phyloP scores from a whole-genome alignment of 345 rosid species.

The Cochlearia excelsa region DNA sequence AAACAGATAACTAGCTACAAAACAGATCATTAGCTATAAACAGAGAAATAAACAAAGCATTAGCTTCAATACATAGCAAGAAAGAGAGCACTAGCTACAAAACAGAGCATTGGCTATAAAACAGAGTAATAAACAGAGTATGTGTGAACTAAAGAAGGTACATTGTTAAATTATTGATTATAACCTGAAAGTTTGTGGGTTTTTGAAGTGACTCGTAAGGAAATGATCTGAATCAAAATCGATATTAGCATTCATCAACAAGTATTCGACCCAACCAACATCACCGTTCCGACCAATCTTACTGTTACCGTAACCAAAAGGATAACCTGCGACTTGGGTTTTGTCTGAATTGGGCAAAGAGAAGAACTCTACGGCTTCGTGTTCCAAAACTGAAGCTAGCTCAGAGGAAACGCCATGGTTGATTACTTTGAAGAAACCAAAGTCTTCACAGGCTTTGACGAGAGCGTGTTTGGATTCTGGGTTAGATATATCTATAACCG shows the following conservation, averaged over 20 bases:
- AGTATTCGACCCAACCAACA: conserved; percentile 75
- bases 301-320: conserved; percentile 71
- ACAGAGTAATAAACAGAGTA: not conserved
- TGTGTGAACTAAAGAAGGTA: not conserved
- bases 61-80: not conserved
- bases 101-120: not conserved
- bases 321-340: conserved; percentile 51
- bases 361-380: conserved; percentile 58
- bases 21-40: not conserved
- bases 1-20: too few relatives aligned
- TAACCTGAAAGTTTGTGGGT: conserved; percentile 53
- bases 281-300: conserved; percentile 72
- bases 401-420: conserved; percentile 71
- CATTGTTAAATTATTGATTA: not conserved
- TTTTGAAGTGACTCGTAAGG: conserved; percentile 34
- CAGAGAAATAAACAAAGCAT: too few relatives aligned
- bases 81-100: not conserved
- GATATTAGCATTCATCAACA: conserved; percentile 52
- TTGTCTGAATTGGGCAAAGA: conserved; percentile 59
- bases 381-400: conserved; percentile 46
- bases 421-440: conserved; percentile 79
- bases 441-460: conserved; percentile 53
- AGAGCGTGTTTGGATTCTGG: conserved; percentile 42
- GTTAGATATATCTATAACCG: conserved; percentile 43
- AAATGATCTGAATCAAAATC: conserved; percentile 25